Percentiles rank a stretch among this genome's conserved stretches.
Conservation (phyloP, 345 rosid species). For the Syzygium jambos region DNA sequence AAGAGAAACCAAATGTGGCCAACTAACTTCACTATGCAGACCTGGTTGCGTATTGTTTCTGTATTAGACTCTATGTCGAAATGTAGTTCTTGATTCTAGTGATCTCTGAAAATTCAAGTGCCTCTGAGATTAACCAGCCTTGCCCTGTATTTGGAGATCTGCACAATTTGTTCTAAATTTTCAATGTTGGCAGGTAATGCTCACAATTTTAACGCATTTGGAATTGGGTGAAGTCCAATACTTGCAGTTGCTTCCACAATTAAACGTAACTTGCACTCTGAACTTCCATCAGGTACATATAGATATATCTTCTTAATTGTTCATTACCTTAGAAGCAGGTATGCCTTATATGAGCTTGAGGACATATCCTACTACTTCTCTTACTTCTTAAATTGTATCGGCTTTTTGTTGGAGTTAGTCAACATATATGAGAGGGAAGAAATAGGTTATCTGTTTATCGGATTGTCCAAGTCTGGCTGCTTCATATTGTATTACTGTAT, state of each 20-base stretch:
- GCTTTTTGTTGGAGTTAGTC: background rate
- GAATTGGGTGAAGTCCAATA: slow-evolving; percentile 84
- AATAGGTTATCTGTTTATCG: background rate
- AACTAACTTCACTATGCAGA: background rate
- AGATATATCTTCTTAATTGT: background rate
- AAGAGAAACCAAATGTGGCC: background rate
- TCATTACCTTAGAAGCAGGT: background rate
- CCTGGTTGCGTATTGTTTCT: background rate
- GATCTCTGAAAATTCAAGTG: background rate
- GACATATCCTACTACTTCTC: background rate
- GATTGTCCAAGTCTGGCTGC: background rate
- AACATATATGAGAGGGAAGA: background rate
- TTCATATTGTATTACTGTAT: background rate
- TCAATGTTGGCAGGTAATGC: slow-evolving; percentile 58
- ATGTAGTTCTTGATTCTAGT: background rate
- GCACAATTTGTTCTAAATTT: background rate
- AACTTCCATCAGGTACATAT: slow-evolving; percentile 81
- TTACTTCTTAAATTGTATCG: background rate
- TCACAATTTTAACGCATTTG: slow-evolving; percentile 76
- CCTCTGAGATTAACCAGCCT: background rate
- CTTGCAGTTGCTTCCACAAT: slow-evolving; percentile 66
- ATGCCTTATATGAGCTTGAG: background rate
- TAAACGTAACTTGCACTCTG: slow-evolving; percentile 65
- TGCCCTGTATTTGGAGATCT: background rate
- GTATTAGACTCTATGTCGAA: background rate